Percentiles rank a stretch among this genome's conserved stretches.
Conservation (phyloP, 2,329 filamentous ascomycete species). For the Ascocoryne sarcoides region DNA sequence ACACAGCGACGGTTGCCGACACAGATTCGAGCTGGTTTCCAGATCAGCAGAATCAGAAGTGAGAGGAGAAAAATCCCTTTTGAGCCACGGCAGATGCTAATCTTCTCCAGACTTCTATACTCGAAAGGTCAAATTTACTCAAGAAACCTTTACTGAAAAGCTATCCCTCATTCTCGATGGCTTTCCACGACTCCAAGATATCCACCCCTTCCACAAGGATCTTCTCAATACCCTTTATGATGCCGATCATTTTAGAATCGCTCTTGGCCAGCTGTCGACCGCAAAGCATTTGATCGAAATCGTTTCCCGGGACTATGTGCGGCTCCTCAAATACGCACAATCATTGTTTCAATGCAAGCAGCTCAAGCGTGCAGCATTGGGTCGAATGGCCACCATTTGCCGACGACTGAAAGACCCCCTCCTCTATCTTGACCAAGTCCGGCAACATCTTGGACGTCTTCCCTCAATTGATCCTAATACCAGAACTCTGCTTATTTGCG, state of each 20-base stretch:
- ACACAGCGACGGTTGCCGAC: slow-evolving; percentile 90
- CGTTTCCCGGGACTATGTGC: slow-evolving; percentile 91
- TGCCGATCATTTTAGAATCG: slow-evolving; percentile 95
- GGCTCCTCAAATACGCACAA: slow-evolving; percentile 92
- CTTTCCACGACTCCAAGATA: slow-evolving; percentile 86
- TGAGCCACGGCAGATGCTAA: slow-evolving; percentile 15
- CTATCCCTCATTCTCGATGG: slow-evolving; percentile 82
- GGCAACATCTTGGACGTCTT: slow-evolving; percentile 93
- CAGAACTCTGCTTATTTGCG: slow-evolving; percentile 88
- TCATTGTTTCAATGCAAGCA: slow-evolving; percentile 98
- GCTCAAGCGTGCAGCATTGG: slow-evolving; percentile 89
- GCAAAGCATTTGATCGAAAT: slow-evolving; percentile 96
- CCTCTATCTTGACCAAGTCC: slow-evolving; percentile 90
- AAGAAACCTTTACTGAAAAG: slow-evolving; percentile 95
- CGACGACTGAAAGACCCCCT: slow-evolving; percentile 91
- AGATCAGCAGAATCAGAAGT: slow-evolving; percentile 83
- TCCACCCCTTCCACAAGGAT: slow-evolving; percentile 81
- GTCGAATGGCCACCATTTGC: slow-evolving; percentile 96
- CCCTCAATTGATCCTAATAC: slow-evolving; percentile 98
- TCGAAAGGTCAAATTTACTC: slow-evolving; percentile 95
- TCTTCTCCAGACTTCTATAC: slow-evolving; percentile 75
- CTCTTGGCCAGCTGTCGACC: slow-evolving; percentile 89
- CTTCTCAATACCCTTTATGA: slow-evolving; percentile 97
- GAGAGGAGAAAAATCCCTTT: slow-evolving; percentile 8
- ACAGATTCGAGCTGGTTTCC: slow-evolving; percentile 91